Conservation (phyloP, 2,329 filamentous ascomycete genomes). For the Alternaria postmessia region DNA sequence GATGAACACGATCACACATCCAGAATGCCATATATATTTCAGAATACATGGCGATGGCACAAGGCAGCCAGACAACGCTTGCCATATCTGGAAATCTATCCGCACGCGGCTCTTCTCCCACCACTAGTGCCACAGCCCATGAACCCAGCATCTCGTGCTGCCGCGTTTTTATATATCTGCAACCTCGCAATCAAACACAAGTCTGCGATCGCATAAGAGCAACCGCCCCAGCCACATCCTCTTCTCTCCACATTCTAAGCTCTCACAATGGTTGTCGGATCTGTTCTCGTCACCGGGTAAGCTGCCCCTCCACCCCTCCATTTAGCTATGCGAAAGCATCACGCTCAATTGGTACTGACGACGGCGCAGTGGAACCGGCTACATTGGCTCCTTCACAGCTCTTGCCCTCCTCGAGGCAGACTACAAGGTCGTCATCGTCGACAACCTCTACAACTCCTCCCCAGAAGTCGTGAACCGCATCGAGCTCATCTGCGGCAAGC, state of each 20-base stretch:
- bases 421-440: constrained; percentile 96
- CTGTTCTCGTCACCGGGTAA: constrained; percentile 92
- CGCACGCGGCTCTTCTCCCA: constrained; percentile 18
- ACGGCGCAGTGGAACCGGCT: constrained; percentile 83
- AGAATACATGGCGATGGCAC: neutral
- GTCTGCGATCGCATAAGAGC: constrained; percentile 1
- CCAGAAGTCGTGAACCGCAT: constrained; percentile 92
- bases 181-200: constrained; percentile 19
- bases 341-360: constrained; percentile 14
- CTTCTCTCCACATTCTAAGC: neutral
- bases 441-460: constrained; percentile 97
- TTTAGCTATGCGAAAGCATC: constrained; percentile 6
- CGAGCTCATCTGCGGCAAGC: constrained; percentile 89
- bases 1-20: neutral
- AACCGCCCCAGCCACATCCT: neutral
- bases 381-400: constrained; percentile 97
- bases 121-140: constrained; percentile 23
- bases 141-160: constrained; percentile 24
- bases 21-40: neutral
- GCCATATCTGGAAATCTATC: constrained; percentile 27
- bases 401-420: constrained; percentile 90
- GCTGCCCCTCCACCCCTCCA: constrained; percentile 44
- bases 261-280: constrained; percentile 76
- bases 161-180: constrained; percentile 29
- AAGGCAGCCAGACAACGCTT: neutral